Percentiles rank a stretch among this genome's conserved stretches.
Conservation (phyloP, 345 rosid genomes). For the Mercurialis annua region DNA sequence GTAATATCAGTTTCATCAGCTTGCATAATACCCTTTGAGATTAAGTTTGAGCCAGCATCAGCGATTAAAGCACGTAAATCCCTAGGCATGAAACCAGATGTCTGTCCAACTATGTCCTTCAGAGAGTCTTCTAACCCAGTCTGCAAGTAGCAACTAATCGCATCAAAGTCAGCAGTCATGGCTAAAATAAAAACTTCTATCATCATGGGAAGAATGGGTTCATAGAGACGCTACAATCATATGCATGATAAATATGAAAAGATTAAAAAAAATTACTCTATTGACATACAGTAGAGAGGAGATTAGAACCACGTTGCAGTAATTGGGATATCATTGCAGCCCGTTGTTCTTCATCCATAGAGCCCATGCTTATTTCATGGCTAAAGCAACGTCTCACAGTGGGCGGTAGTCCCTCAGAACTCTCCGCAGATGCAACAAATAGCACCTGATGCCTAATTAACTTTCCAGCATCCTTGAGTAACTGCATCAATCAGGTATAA, state of each 20-base stretch:
- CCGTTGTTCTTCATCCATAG: constrained; percentile 82
- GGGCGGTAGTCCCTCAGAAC: constrained; percentile 81
- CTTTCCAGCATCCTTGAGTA: constrained; percentile 33
- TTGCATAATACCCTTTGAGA: constrained; percentile 38
- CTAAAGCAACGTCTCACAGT: constrained; percentile 91
- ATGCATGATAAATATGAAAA: neutral
- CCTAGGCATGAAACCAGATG: constrained; percentile 90
- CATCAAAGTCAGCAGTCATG: constrained; percentile 23
- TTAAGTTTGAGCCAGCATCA: constrained; percentile 76
- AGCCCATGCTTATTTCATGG: constrained; percentile 79
- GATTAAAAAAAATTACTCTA: neutral
- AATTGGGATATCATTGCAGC: constrained; percentile 64
- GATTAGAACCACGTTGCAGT: constrained; percentile 63
- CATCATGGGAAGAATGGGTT: neutral
- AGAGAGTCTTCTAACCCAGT: constrained; percentile 52
- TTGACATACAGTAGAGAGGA: constrained; percentile 59
- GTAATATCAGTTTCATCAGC: constrained; percentile 31
- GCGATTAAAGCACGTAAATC: constrained; percentile 85
- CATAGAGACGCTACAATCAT: neutral
- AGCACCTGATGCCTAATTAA: constrained; percentile 53
- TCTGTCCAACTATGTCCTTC: constrained; percentile 83
- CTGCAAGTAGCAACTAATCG: constrained; percentile 44
- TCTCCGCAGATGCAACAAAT: constrained; percentile 79
- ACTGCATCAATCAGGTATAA: constrained; percentile 33
- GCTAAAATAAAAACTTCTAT: neutral